Evolutionary conservation across 352 stramenopile genomes (phyloP), one percentile per base, ranked within the genome.

Genomic region (Pythium folliculosum): DNA sequence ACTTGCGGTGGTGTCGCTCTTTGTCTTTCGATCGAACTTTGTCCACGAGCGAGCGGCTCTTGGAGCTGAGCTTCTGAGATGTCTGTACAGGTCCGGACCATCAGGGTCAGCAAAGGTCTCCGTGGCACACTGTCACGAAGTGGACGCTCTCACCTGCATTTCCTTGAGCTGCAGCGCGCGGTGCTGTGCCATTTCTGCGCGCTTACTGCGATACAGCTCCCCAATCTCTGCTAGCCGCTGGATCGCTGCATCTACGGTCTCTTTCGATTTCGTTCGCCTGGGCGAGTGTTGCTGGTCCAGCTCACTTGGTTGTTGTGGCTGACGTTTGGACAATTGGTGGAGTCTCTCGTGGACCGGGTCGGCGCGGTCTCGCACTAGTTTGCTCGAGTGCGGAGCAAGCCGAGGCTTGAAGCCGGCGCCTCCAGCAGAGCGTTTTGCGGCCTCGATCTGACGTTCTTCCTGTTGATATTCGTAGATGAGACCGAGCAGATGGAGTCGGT

Each of bases 381-480:
- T 81, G 2, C 68, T 69, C 12, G 84, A 90, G 57, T 90, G 84
- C 38, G 80, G 82, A 12, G 81, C 81, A 2, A 93, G 70, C 8
- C 43, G 48, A 23, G 77, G 80, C 19, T 77, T 75, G 3, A 70
- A 68, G 25, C 12, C 57, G 14, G 56, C 43, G 7, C 43, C 65
- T 5, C 45, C 40, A 49, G 56, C 13, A 47, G 40, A 45, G 27
- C 64, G 57, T 21, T 65, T 48, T 17, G 17, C 51, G 16, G 57
- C 50, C 14, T 70, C 63, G 0, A 76, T 57, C 14, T 71, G 51
- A 5, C 80, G 75, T 45, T 88, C 82, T 51, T 90, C 77, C 53
- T 83, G 80, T 35, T 93, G 81, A 53, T 88, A 84, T 40, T 88
- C 71, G 38, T 91, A 91, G 48, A 90, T 90, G 27, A 89, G 57